Base-by-base conservation (phyloP, 177 flowering plant genomes). In the Vitis hybrid region DNA sequence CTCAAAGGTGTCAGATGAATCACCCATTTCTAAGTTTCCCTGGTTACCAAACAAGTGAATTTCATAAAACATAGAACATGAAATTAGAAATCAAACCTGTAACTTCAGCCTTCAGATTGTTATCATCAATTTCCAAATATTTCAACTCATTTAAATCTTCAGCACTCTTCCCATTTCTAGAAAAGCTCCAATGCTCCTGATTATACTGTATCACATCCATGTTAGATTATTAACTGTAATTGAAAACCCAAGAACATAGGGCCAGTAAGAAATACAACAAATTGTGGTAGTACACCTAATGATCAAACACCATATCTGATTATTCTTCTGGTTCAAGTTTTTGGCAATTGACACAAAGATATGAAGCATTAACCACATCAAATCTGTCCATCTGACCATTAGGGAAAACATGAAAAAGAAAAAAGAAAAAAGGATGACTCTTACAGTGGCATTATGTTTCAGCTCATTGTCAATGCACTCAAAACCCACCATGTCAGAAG, bases 61-160 rank as follows among this genome's bases (percentile, higher is more conserved):
- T 26, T 26, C 0, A 0, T 26, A 26, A 26, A 26, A 26, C 5
- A 26, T 26, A 26, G 29, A 26, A 26, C 29, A 26, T 26, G 29
- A 26, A 26, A 26, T 3, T 26, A 26, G 29, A 52, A 58, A 14
- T 50, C 62, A 56, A 51, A 75, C 78, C 78, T 71, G 68, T 48
- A 15, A 14, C 74, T 31, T 71, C 72, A 14, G 29, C 61, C 48
- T 22, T 63, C 22, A 52, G 16, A 70, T 10, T 14, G 48, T 5
- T 48, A 62, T 67, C 70, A 14, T 70, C 19, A 2, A n/a, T 33
- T 58, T 12, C 56, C 56, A 51, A n/a, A 62, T 16, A 55, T 57
- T 61, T 48, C 8, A 61, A 57, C 19, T 51, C 69, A 51, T 51
- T 18, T 57, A 64, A 50, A 21, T 22, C 63, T 48, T 75, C 65